Percentiles rank a stretch among this genome's conserved stretches.
Evolutionary conservation across 805 yeast species (phyloP).

Genomic region (Saturnispora saitoi): DNA sequence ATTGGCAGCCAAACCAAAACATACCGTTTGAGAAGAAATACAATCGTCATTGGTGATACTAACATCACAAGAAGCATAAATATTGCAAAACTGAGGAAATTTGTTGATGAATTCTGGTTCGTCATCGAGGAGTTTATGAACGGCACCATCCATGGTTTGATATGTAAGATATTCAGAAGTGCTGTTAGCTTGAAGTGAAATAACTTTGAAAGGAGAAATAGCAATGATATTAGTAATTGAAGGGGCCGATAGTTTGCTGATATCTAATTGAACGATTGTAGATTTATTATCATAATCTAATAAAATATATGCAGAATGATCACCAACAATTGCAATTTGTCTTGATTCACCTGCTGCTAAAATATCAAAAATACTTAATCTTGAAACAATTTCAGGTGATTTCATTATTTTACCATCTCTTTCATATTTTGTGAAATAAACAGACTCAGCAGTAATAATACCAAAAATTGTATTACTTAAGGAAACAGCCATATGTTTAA

Average conservation of each 20-base stretch:
- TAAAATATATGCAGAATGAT: constrained; percentile 48
- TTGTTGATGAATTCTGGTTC: constrained; percentile 28
- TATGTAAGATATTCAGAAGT: constrained; percentile 45
- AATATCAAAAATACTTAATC: constrained; percentile 27
- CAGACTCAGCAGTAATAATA: constrained; percentile 39
- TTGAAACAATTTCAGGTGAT: constrained; percentile 35
- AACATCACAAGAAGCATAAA: constrained; percentile 35
- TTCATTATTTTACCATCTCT: constrained; percentile 32
- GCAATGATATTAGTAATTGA: constrained; percentile 34
- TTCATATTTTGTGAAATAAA: constrained; percentile 42
- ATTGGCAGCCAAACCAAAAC: constrained; percentile 62
- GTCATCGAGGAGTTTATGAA: constrained; percentile 31
- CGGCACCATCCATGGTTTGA: constrained; percentile 57
- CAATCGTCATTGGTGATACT: constrained; percentile 17
- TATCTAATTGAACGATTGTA: constrained; percentile 35
- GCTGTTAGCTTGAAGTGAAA: constrained; percentile 46
- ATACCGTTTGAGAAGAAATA: constrained; percentile 16
- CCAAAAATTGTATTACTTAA: constrained; percentile 52
- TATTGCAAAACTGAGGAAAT: constrained; percentile 67
- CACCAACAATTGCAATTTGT: constrained; percentile 53
- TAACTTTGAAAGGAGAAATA: constrained; percentile 38
- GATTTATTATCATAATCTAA: constrained; percentile 38
- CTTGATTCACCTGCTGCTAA: constrained; percentile 38
- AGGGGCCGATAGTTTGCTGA: constrained; percentile 36
- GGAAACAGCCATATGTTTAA: constrained; percentile 59